phyloP scores from a whole-genome alignment of 163 green algal species.

The Chlorella variabilis region DNA sequence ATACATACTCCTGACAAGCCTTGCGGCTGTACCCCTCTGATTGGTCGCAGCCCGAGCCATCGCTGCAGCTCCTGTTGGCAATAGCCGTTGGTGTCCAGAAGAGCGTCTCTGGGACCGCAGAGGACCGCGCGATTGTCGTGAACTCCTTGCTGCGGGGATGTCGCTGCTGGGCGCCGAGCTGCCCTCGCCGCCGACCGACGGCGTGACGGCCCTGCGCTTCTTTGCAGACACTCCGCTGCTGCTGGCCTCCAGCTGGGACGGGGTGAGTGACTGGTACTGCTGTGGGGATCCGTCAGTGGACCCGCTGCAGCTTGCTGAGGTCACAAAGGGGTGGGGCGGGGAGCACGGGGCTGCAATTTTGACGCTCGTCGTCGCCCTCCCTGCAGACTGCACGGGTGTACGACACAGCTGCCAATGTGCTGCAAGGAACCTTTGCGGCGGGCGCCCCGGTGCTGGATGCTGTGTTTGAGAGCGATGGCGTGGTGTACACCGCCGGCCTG shows the following conservation, averaged over 20 bases:
- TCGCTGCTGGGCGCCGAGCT: constrained; percentile 57
- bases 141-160: background rate
- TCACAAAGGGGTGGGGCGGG: no score
- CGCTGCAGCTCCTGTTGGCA: no score
- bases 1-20: no score
- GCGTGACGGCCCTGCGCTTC: constrained; percentile 71
- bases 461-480: constrained; percentile 61
- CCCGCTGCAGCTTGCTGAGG: background rate
- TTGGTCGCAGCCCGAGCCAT: no score
- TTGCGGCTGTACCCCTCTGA: no score
- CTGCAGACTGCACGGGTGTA: constrained; percentile 75
- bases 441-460: constrained; percentile 68
- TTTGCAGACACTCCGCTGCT: constrained; percentile 53
- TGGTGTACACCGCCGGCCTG: constrained; percentile 61
- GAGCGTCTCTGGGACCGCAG: no score
- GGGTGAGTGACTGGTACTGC: constrained; percentile 54
- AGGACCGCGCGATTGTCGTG: no score
- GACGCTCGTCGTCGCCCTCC: no score
- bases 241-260: constrained; percentile 78
- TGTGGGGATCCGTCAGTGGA: background rate
- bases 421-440: constrained; percentile 51
- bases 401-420: constrained; percentile 44
- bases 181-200: constrained; percentile 64
- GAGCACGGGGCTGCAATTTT: no score
- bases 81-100: no score